Evolutionary conservation across 1,139 yeast genomes (phyloP).

Genomic region (Geotrichum australiense): DNA sequence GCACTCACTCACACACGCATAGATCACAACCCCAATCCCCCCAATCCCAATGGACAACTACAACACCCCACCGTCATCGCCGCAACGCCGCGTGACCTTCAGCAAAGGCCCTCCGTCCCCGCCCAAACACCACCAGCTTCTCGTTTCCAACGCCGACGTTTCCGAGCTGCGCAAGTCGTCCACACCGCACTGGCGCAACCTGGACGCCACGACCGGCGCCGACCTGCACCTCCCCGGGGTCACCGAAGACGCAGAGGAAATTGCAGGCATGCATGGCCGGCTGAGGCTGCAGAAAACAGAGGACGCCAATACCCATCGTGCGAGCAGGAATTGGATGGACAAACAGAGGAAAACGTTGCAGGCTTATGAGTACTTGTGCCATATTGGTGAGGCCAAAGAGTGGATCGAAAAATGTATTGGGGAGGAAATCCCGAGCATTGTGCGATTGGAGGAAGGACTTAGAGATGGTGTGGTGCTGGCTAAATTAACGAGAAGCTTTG

Average conservation of each 20-base stretch:
- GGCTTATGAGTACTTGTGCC: conserved; percentile 80
- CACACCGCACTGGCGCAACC: conserved; percentile 15
- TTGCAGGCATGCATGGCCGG: conserved; percentile 35
- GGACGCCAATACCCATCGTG: conserved; percentile 25
- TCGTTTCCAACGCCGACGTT: conserved; percentile 15
- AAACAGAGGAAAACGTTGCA: conserved; percentile 40
- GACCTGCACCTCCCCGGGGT: conserved; percentile 23
- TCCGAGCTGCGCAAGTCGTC: conserved; percentile 14
- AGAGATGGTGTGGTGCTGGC: conserved; percentile 85
- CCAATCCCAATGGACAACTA: too few species aligned
- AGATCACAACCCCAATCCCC: too few species aligned
- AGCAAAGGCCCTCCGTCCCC: conserved; percentile 11
- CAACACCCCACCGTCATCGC: not conserved
- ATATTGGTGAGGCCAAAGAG: conserved; percentile 76
- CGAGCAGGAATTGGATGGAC: conserved; percentile 38
- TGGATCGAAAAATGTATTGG: conserved; percentile 62
- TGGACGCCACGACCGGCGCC: conserved; percentile 10
- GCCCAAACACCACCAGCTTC: conserved; percentile 11
- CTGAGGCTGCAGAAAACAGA: conserved; percentile 33
- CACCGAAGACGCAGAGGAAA: conserved; percentile 33
- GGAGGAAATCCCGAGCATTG: conserved; percentile 45
- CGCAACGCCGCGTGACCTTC: not conserved
- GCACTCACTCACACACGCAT: too few species aligned
- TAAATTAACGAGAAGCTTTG: conserved; percentile 62
- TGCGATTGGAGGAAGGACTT: conserved; percentile 55